Conservation (phyloP, 306 rosid genomes). For the Rubus parviflorus region DNA sequence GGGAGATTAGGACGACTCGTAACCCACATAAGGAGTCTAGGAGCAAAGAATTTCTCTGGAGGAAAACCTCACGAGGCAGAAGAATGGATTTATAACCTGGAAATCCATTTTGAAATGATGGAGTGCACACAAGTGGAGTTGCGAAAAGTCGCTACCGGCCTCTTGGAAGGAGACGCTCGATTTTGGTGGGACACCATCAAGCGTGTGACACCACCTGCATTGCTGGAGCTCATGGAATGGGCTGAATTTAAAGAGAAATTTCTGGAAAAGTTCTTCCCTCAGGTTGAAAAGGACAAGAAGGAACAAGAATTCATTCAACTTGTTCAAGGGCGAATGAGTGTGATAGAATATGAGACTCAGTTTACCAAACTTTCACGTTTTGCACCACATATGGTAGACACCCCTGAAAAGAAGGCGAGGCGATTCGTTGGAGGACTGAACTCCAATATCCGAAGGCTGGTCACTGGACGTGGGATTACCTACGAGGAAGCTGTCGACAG, state of each 20-base stretch:
- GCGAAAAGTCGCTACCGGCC: neutral
- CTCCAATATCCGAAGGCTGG: neutral
- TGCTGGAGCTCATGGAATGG: neutral
- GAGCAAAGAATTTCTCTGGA: neutral
- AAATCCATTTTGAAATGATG: neutral
- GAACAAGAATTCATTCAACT: neutral
- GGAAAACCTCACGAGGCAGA: neutral
- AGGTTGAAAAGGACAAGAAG: neutral
- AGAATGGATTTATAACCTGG: neutral
- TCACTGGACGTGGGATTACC: neutral
- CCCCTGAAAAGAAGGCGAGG: neutral
- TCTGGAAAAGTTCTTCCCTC: neutral
- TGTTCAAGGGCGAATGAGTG: neutral
- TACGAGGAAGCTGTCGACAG: neutral
- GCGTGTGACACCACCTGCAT: neutral
- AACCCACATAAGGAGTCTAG: no score
- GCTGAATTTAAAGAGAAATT: neutral
- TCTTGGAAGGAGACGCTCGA: neutral
- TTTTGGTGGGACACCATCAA: neutral
- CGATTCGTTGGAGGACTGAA: neutral
- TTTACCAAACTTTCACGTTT: neutral
- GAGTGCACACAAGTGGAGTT: neutral
- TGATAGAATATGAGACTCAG: neutral
- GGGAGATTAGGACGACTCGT: no score
- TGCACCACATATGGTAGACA: neutral